Evolutionary conservation across 1,139 yeast genomes (phyloP), one percentile per base, ranked within the genome.

Genomic region (Candida dubliniensis): DNA sequence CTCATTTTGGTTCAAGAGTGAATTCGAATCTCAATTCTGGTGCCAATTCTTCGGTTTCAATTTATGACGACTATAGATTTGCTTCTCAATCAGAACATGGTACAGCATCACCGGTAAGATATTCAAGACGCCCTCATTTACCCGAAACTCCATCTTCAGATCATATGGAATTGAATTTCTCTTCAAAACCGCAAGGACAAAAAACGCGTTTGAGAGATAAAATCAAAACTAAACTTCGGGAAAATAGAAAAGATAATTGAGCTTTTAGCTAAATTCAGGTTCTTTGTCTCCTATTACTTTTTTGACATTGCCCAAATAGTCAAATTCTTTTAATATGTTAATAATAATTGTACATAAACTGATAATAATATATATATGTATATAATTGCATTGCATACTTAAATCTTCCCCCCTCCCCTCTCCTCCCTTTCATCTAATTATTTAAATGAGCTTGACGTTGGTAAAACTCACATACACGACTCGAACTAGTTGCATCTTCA

Each of bases 381-480:
- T 27, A 27, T 10, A 10, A 27, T 27, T n/a, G 30, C n/a, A 27
- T 10, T 27, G n/a, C 30, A 27, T 27, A 10, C 7, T 27, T 27
- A 4, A n/a, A 4, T 10, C 7, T 27, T 27, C 7, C 7, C 4
- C 4, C 4, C 4, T n/a, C 6, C 14, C n/a, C 4, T 8, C n/a
- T 27, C 32, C 15, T 45, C 23, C 5, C 23, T 18, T 18, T 5
- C 5, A 18, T 18, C 5, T 5, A 18, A 18, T 44, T 55, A 35
- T 54, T 57, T 8, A 71, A 48, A 53, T 58, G 67, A 1, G 87
- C 83, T 63, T 93, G 99, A 47, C 83, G 76, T 56, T 82, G 83
- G 60, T 91, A 93, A 63, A 93, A 83, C 58, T 91, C 96, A 4
- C 89, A 84, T n/a, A 93, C 83, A 63, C 91, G 96, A 14, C 87